A percentile compares a stretch with the other conserved stretches of the same genome.
Conservation (phyloP, 257 asterid genomes). For the Linaria vulgaris region DNA sequence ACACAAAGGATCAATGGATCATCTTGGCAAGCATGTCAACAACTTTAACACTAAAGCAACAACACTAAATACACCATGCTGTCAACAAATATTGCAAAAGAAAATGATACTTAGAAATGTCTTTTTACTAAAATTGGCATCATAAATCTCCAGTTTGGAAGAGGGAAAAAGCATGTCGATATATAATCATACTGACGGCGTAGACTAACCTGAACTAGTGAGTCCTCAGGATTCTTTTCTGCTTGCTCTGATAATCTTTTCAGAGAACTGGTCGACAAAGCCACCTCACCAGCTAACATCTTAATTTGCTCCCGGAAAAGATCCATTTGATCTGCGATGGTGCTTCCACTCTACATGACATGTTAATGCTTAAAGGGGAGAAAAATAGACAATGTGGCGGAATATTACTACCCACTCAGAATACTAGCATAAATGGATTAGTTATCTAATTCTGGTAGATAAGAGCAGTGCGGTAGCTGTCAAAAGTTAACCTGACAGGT, state of each 20-base stretch:
- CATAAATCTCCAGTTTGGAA: too few species aligned
- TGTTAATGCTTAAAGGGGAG: too few species aligned
- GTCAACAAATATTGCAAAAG: neutral
- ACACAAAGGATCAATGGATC: conserved; percentile 10
- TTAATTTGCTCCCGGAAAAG: conserved; percentile 74
- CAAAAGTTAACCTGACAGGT: too few species aligned
- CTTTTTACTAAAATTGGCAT: too few species aligned
- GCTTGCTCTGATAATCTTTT: conserved; percentile 71
- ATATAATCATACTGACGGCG: neutral
- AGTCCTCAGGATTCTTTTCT: conserved; percentile 52
- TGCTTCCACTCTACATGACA: conserved; percentile 67
- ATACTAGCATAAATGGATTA: neutral
- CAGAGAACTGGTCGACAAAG: conserved; percentile 67
- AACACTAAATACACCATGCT: conserved; percentile 1
- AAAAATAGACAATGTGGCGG: neutral
- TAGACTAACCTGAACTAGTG: conserved; percentile 55
- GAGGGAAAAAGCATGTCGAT: neutral
- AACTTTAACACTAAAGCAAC: neutral
- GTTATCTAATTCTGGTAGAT: conserved; percentile 4
- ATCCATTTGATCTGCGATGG: conserved; percentile 86
- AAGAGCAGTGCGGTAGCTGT: neutral
- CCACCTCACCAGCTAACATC: conserved; percentile 88
- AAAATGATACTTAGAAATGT: neutral
- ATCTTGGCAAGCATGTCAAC: conserved; percentile 15
- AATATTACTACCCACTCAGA: conserved; percentile 14